These are phyloP conservation scores for Mycena amicta DNA, from an alignment of 768 basidiomycete genomes.

Conservation along the genomic window DNA sequence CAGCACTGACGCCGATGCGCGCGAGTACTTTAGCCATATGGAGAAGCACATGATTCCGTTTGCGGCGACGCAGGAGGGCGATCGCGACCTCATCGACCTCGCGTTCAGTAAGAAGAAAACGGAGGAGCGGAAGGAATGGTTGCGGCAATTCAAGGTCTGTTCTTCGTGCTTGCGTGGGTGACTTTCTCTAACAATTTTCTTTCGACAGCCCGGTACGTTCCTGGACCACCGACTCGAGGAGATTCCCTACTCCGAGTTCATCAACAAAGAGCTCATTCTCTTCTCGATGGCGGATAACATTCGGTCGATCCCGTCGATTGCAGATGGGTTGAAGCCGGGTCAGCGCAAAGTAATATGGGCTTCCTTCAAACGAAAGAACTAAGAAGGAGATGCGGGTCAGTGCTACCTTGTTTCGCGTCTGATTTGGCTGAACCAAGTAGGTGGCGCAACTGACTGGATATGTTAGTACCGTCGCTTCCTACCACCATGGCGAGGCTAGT, in stretches of 20 bases:
- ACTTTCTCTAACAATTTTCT: slow-evolving; percentile 1
- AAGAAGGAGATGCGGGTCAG: too few species aligned
- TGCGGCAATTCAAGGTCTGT: slow-evolving; percentile 85
- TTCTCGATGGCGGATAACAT: slow-evolving; percentile 99
- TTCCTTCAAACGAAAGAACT: slow-evolving; percentile 90
- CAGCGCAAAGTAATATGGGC: slow-evolving; percentile 97
- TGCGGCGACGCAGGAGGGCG: slow-evolving; percentile 75
- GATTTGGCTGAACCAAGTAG: too few species aligned
- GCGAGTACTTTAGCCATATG: slow-evolving; percentile 92
- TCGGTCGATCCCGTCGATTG: slow-evolving; percentile 93
- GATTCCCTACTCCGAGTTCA: slow-evolving; percentile 90
- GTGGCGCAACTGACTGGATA: slow-evolving; percentile 96
- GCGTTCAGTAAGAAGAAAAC: slow-evolving; percentile 99
- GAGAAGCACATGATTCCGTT: slow-evolving; percentile 95
- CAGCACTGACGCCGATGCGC: slow-evolving; percentile 84
- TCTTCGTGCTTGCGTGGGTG: not conserved
- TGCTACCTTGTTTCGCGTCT: too few species aligned
- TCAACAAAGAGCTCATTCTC: slow-evolving; percentile 95
- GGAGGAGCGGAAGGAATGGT: slow-evolving; percentile 98
- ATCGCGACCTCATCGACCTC: slow-evolving; percentile 89
- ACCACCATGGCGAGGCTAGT: slow-evolving; percentile 94
- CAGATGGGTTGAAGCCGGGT: slow-evolving; percentile 95
- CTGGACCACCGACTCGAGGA: slow-evolving; percentile 86
- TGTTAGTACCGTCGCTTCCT: slow-evolving; percentile 89
- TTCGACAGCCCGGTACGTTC: slow-evolving; percentile 78